Base-by-base conservation (phyloP, 805 yeast genomes). In the Wickerhamiella slavikovae region DNA sequence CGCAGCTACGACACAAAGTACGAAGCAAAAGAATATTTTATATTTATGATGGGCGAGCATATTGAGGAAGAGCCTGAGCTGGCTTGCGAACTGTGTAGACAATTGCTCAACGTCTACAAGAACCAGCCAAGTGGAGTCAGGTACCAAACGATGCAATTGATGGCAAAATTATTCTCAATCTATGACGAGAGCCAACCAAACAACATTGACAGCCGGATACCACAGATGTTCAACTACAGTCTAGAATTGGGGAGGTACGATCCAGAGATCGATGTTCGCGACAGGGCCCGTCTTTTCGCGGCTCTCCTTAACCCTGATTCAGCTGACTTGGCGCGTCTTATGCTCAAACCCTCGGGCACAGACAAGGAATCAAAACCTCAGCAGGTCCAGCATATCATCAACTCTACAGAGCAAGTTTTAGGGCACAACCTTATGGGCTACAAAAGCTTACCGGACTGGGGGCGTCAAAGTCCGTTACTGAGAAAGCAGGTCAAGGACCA, bases 31-130 rank as follows among this genome's bases (percentile, higher is more conserved):
- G n/a, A n/a, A n/a, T n/a, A n/a, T n/a, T n/a, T n/a, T n/a, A n/a
- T n/a, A n/a, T 89, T 96, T 96, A 59, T 85, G 7, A 64, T 85
- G 30, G 94, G 96, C 4, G 95, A 89, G 44, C 73, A 39, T 71
- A 45, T 60, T 72, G 0, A 49, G 46, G 11, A 42, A 52, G 17
- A 58, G 57, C 22, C 60, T 11, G 49, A 51, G 17, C 51, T 77
- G 29, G 72, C 83, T 3, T 83, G 91, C 0, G 94, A 85, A 45
- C 64, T 79, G 2, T 53, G 80, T 32, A 59, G 94, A 30, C 52
- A 55, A 10, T 50, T 76, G 22, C 48, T 72, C 5, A 59, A 59
- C 18, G 51, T 45, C 4, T 77, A 75, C 44, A 53, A 68, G 1
- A 40, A 50, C 8, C 79, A 79, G 44, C 45, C 42, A 7, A 62